A percentile compares a stretch with the other conserved stretches of the same genome.
These are phyloP conservation scores for Zea mays DNA, from an alignment of 176 grass and related monocot genomes.

Conservation along the genomic window Zm-B73-REFERENCE-NAM-5.0 NC_050098.1:194129001-194129500, in stretches of 20 bases:
- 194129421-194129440: background rate
- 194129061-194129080: slow-evolving; percentile 9
- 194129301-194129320: slow-evolving; percentile 25
- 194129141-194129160: slow-evolving; percentile 8
- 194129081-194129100: background rate
- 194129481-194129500: background rate
- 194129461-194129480: background rate
- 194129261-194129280: slow-evolving; percentile 36
- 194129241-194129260: slow-evolving; percentile 14
- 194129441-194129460: background rate
- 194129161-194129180: slow-evolving; percentile 22
- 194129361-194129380: background rate
- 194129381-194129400: slow-evolving; percentile 8
- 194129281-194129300: slow-evolving; percentile 19
- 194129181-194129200: slow-evolving; percentile 30
- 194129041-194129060: slow-evolving; percentile 36
- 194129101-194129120: slow-evolving; percentile 3
- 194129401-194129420: background rate
- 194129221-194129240: slow-evolving; percentile 31
- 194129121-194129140: background rate
- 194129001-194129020: slow-evolving; percentile 25
- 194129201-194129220: background rate
- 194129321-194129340: background rate
- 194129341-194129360: slow-evolving; percentile 11
- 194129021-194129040: slow-evolving; percentile 6